Base-by-base conservation (phyloP, 768 basidiomycete species). In the Pisolithus sp. region DNA sequence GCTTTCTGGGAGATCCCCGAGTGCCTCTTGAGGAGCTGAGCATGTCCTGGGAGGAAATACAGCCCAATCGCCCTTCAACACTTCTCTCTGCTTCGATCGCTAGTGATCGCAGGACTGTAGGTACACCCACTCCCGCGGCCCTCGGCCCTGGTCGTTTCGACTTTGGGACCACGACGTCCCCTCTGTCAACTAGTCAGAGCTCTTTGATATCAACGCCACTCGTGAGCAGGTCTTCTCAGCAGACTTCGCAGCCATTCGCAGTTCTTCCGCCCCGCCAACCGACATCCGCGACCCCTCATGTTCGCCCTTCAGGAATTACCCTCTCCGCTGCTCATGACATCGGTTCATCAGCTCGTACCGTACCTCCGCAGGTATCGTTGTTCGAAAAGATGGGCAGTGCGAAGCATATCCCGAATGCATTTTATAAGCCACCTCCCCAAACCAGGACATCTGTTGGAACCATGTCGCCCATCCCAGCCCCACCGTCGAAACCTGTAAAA, bases 21-120 rank as follows among this genome's bases (percentile, higher is more conserved):
- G 43, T 30, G 17, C 53, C 56, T 31, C 26, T 50, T 17, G 56
- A 65, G 41, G 71, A 75, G 46, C 56, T 64, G 56, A 78, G 76
- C 24, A 79, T 80, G 61, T 82, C 83, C 34, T 86, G 85, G 86
- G 83, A 88, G 62, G 76, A 83, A 36, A 61, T 81, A 28, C 71
- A 54, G 8, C 59, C 48, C 46, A 51, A 23, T 12, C 31, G 46
- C n/a, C 50, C 34, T 46, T 50, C 38, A 7, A 53, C 60, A 0
- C 52, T 58, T 4, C 49, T 36, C 10, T 51, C 58, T 1, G 34
- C 46, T 18, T 26, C 39, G 15, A 20, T 41, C 13, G 10, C 4
- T 52, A 50, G 20, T n/a, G 30, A 42, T 5, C 31, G 18, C 8
- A 23, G 34, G 26, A 58, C 58, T 37, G 59, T 53, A 13, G 51